phyloP scores from a whole-genome alignment of 768 basidiomycete species.

The Kwoniella dendrophila region DNA sequence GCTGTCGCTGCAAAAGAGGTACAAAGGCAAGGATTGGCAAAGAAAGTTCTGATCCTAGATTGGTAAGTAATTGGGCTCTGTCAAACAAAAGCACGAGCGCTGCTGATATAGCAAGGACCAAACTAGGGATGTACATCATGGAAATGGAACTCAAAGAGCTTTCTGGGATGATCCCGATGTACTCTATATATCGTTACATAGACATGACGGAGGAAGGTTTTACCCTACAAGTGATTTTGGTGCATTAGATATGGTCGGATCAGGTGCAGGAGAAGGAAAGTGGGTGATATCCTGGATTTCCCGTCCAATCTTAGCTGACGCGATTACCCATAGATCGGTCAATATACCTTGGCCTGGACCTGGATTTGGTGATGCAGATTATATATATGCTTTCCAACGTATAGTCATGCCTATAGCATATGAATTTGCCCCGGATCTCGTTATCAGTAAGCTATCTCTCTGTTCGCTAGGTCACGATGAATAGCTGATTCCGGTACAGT shows the following conservation, averaged over 20 bases:
- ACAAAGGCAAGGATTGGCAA: constrained; percentile 68
- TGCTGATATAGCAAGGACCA: constrained; percentile 13
- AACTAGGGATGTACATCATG: constrained; percentile 91
- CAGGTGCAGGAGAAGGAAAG: constrained; percentile 78
- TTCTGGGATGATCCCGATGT: constrained; percentile 91
- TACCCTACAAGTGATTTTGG: constrained; percentile 94
- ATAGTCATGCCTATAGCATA: constrained; percentile 95
- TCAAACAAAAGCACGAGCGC: background rate
- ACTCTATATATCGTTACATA: constrained; percentile 91
- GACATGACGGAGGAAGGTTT: constrained; percentile 86
- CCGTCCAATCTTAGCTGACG: background rate
- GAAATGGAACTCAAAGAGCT: constrained; percentile 95
- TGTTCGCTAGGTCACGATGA: background rate
- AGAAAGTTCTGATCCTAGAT: constrained; percentile 86
- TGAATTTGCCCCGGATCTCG: constrained; percentile 93
- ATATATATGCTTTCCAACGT: constrained; percentile 92
- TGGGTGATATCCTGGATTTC: constrained; percentile 58
- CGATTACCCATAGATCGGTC: constrained; percentile 63
- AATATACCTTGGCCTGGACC: constrained; percentile 91
- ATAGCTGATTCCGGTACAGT: constrained; percentile 62
- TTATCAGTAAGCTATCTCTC: constrained; percentile 73
- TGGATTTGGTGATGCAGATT: constrained; percentile 93
- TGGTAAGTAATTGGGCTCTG: constrained; percentile 66
- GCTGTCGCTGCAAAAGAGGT: constrained; percentile 86
- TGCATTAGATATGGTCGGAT: constrained; percentile 79